phyloP scores from a whole-genome alignment of 805 yeast species.

The Metschnikowia aberdeeniae region DNA sequence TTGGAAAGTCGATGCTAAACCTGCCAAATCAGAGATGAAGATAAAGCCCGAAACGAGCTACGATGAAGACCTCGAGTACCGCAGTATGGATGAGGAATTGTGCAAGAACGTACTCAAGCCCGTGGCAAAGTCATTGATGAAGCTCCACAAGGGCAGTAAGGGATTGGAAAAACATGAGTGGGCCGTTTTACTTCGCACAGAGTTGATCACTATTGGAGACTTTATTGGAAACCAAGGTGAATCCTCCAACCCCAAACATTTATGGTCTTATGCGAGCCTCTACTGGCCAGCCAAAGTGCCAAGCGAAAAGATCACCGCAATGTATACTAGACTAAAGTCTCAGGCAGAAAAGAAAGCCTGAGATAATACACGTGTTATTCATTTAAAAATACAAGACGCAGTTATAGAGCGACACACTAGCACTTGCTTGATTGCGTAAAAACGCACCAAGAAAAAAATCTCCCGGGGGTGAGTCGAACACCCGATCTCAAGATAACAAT shows the following conservation, averaged over 20 bases:
- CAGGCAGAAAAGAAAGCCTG: conserved; percentile 13
- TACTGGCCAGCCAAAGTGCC: conserved; percentile 90
- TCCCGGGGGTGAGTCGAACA: conserved; percentile 45
- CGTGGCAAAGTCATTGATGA: conserved; percentile 61
- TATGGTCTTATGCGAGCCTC: conserved; percentile 80
- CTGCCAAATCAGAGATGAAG: conserved; percentile 9
- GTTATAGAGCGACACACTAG: too few species aligned
- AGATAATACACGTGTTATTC: background rate
- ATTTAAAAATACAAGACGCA: too few species aligned
- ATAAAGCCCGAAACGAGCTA: conserved; percentile 23
- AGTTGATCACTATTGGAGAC: conserved; percentile 69
- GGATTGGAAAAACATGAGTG: conserved; percentile 75
- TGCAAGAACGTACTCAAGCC: conserved; percentile 63
- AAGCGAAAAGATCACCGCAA: conserved; percentile 63
- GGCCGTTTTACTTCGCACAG: conserved; percentile 65
- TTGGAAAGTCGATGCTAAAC: too few species aligned
- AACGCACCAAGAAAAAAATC: conserved; percentile 18
- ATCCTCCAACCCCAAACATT: conserved; percentile 50
- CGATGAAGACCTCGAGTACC: conserved; percentile 49
- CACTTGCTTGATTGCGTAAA: too few species aligned
- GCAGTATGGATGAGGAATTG: conserved; percentile 70
- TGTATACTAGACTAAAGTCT: conserved; percentile 62
- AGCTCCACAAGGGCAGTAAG: conserved; percentile 64
- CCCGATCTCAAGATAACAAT: conserved; percentile 41
- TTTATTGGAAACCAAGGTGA: conserved; percentile 40